Evolutionary conservation across 805 yeast genomes (phyloP).

Genomic region (Saturnispora diversa): DNA sequence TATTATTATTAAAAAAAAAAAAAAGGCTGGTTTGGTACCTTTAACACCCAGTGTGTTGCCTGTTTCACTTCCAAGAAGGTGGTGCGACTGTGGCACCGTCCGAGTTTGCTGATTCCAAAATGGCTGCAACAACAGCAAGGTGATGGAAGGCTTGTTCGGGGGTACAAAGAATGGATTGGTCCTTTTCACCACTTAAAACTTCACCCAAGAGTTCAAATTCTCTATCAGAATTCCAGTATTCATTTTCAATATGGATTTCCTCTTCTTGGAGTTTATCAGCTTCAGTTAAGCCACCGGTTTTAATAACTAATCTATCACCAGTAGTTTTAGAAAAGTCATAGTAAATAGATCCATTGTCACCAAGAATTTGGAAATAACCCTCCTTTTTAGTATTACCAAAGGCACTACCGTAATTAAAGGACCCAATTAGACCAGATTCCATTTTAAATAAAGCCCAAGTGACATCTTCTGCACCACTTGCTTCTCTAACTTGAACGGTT

Average conservation of each 20-base stretch:
- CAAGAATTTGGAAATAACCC: conserved; percentile 62
- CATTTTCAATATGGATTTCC: conserved; percentile 36
- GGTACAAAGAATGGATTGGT: conserved; percentile 27
- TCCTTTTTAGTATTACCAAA: conserved; percentile 75
- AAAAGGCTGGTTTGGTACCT: too few species aligned
- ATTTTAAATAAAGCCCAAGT: conserved; percentile 60
- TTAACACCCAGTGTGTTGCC: background rate
- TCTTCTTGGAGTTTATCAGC: conserved; percentile 38
- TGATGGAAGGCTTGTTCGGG: conserved; percentile 87
- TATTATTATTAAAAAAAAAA: too few species aligned
- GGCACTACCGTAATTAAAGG: conserved; percentile 81
- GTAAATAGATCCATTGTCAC: conserved; percentile 66
- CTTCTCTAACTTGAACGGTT: conserved; percentile 67
- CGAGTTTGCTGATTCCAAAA: conserved; percentile 56
- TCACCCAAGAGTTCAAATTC: conserved; percentile 45
- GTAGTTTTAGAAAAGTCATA: conserved; percentile 56
- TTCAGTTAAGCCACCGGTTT: conserved; percentile 45
- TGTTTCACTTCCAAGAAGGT: too few species aligned
- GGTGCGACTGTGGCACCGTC: conserved; percentile 31
- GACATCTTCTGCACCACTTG: conserved; percentile 77
- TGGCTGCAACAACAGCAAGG: conserved; percentile 83
- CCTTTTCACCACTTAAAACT: conserved; percentile 22
- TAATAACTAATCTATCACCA: conserved; percentile 32
- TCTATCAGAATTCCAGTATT: conserved; percentile 32
- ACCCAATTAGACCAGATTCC: conserved; percentile 61